Base-by-base conservation (phyloP, 2,329 filamentous ascomycete genomes). In the Sphaerostilbella broomeana region DNA sequence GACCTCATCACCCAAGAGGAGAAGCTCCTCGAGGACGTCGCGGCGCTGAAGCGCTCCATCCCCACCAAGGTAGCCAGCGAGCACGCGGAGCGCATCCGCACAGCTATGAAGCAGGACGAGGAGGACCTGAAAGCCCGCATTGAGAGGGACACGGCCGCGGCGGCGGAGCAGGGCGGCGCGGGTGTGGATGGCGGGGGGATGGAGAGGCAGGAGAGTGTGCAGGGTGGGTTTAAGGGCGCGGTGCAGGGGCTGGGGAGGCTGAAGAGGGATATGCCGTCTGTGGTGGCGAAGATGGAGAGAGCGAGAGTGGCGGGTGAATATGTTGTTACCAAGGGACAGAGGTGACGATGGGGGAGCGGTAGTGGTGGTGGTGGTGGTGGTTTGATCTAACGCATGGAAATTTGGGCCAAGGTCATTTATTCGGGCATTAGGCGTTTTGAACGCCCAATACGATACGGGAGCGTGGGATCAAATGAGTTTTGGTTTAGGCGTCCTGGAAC, bases 251-350 rank as follows among this genome's bases (percentile, higher is more conserved):
- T 81, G 39, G 70, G 62, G 3, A 58, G 67, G 47, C 48, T 81
- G 41, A 78, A 78, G 64, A 68, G 67, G 50, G 72, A 74, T 24
- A 73, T 82, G 72, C 75, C 78, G 12, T 68, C 73, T 15, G 72
- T 73, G 4, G 75, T 79, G 51, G 79, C 78, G 38, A 74, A 69
- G 57, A 80, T 81, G 72, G 77, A 81, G 64, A 68, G 77, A 57
- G 78, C 79, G 42, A 65, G 73, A 45, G 68, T 73, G 12, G 78
- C 76, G 16, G 74, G 71, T 12, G 68, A 74, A 48, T 79, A 79
- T 55, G 73, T 76, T 6, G 63, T 73, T 17, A 54, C 54, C 16
- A 42, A 37, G 25, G 34, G 42, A 24, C 38, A 38, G 34, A 25
- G 33, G 31, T 42, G 36, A 42, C 17, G 25, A 11, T 11, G 9